These are phyloP conservation scores for Sporisorium graminicola DNA, from an alignment of 1,284 basidiomycete species.

Conservation along the genomic window DNA sequence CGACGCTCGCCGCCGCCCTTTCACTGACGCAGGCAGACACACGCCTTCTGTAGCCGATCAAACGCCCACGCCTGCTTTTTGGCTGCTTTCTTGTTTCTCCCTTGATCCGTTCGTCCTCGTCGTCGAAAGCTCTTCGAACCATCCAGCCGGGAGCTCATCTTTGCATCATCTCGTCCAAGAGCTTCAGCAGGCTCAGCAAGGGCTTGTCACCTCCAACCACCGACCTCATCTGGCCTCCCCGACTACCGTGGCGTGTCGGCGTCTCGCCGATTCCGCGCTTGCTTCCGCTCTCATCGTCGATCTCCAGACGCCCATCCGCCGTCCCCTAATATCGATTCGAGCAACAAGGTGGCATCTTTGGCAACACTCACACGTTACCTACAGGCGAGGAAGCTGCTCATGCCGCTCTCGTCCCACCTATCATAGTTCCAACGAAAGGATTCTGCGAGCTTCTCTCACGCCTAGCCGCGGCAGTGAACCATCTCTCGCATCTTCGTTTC, in stretches of 20 bases:
- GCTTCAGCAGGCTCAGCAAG: not conserved
- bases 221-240: not conserved
- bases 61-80: constrained; percentile 4
- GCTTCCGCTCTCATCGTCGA: not conserved
- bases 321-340: not conserved
- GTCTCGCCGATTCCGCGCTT: constrained; percentile 1
- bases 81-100: not conserved
- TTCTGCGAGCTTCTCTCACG: constrained; percentile 6
- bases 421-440: not conserved
- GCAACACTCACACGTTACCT: not conserved
- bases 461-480: not conserved
- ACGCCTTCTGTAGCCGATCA: not conserved
- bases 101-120: not conserved
- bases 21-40: not conserved
- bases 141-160: not conserved
- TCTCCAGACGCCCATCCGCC: not conserved
- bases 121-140: constrained; percentile 1
- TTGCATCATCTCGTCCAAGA: not conserved
- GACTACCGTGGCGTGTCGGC: not conserved
- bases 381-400: not conserved
- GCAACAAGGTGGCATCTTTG: not conserved
- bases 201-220: not conserved
- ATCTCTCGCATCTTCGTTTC: not conserved
- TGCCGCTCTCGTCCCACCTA: not conserved
- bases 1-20: too few relatives aligned